phyloP scores from a whole-genome alignment of 768 basidiomycete species.

The Boletus huronensis region DNA sequence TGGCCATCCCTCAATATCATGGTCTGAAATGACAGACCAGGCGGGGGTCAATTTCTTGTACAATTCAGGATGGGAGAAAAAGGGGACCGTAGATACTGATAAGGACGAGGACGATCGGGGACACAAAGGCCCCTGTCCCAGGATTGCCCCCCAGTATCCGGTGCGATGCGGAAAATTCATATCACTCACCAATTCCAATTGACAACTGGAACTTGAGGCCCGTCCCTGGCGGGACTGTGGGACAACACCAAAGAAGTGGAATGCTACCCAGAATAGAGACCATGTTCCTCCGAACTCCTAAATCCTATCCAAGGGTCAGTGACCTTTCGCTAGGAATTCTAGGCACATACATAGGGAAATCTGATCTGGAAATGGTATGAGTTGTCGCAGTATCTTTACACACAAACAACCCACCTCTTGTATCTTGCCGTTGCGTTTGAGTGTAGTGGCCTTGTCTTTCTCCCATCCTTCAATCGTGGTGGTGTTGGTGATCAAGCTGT shows the following conservation, averaged over 20 bases:
- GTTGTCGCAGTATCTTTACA: neutral
- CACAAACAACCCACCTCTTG: slow-evolving; percentile 50
- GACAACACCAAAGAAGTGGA: slow-evolving; percentile 83
- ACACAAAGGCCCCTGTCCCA: slow-evolving; percentile 3
- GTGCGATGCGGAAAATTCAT: slow-evolving; percentile 36
- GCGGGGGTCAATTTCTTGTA: slow-evolving; percentile 8
- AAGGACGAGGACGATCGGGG: neutral
- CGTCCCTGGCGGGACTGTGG: slow-evolving; percentile 58
- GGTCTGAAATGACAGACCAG: slow-evolving; percentile 28
- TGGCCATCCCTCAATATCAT: slow-evolving; percentile 57
- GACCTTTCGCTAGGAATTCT: neutral
- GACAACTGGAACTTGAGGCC: slow-evolving; percentile 78
- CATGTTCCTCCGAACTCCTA: slow-evolving; percentile 73
- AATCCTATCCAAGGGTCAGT: slow-evolving; percentile 50
- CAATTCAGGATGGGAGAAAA: neutral
- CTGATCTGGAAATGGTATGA: slow-evolving; percentile 52
- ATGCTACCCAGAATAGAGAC: slow-evolving; percentile 73
- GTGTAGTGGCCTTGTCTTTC: slow-evolving; percentile 88
- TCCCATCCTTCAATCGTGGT: slow-evolving; percentile 99
- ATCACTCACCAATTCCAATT: slow-evolving; percentile 72
- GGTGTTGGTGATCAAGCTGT: slow-evolving; percentile 68
- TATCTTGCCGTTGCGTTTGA: slow-evolving; percentile 83
- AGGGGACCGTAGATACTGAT: slow-evolving; percentile 5
- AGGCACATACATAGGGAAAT: slow-evolving; percentile 79
- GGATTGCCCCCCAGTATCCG: slow-evolving; percentile 5